Conservation (phyloP, 1,139 yeast genomes). For the Protomyces inouyei region DNA sequence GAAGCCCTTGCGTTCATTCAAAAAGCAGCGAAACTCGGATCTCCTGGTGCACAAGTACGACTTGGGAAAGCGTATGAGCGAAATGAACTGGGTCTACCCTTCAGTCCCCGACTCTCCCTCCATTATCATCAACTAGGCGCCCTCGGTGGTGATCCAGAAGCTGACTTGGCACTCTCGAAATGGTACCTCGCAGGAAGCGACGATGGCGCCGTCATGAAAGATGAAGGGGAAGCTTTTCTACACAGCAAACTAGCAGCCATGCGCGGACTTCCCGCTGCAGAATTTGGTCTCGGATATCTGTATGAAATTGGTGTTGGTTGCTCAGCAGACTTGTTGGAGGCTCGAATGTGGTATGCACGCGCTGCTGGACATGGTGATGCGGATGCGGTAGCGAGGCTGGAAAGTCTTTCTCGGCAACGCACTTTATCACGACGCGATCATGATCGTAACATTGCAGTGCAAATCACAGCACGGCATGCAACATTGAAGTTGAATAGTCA, state of each 20-base stretch:
- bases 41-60: constrained; percentile 42
- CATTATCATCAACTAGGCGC: constrained; percentile 43
- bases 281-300: constrained; percentile 44
- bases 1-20: constrained; percentile 52
- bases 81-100: constrained; percentile 40
- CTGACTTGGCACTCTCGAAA: constrained; percentile 41
- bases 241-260: constrained; percentile 42
- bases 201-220: constrained; percentile 41
- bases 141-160: constrained; percentile 41
- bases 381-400: constrained; percentile 14
- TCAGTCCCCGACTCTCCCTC: constrained; percentile 38
- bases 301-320: constrained; percentile 55
- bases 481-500: constrained; percentile 11
- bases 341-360: constrained; percentile 51
- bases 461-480: constrained; percentile 17
- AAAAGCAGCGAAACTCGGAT: constrained; percentile 42
- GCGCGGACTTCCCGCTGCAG: constrained; percentile 39
- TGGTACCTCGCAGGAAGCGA: constrained; percentile 39
- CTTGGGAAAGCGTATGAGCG: constrained; percentile 44
- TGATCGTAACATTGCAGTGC: constrained; percentile 3
- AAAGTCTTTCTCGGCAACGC: constrained; percentile 6
- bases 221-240: constrained; percentile 42
- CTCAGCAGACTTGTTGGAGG: constrained; percentile 46
- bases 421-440: constrained; percentile 18
- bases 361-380: constrained; percentile 46